Evolutionary conservation across 2,329 filamentous ascomycete species (phyloP), one percentile per base, ranked within the genome.

Genomic region (Colletotrichum sp.): DNA sequence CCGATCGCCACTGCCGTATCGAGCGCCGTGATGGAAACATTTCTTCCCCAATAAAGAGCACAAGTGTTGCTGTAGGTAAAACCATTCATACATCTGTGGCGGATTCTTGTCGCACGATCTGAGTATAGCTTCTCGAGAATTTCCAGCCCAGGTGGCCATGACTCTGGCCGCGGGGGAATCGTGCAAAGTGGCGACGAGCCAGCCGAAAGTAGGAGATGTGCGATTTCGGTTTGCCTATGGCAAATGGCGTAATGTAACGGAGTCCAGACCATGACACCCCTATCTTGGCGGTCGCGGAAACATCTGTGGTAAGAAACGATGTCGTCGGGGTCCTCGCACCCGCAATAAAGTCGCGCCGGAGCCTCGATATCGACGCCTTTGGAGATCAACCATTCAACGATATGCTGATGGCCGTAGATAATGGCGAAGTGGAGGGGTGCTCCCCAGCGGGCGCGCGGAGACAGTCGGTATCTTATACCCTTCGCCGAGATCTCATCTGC

Each of bases 221-320:
- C 65, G 7, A 67, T 67, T 1, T n/a, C 6, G 1, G 48, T 34
- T 4, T 57, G 18, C 13, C n/a, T 9, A 13, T 57, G 28, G n/a
- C 65, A 67, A 5, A 67, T 67, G 2, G 65, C 28, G 16, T 67
- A 57, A 18, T 67, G 65, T 4, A 67, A 28, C 7, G 43, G 63
- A 0, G 63, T 66, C 63, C 63, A 66, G 8, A 30, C 24, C 36
- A 30, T 26, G 34, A 18, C 15, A 36, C 13, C n/a, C n/a, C n/a
- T n/a, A n/a, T n/a, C n/a, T n/a, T n/a, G n/a, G n/a, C n/a, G n/a
- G n/a, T n/a, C n/a, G n/a, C n/a, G n/a, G n/a, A n/a, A n/a, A n/a
- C n/a, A n/a, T n/a, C n/a, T n/a, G n/a, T n/a, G n/a, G 26, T 9
- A 30, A 16, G 15, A 3, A n/a, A 5, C 0, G 4, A 43, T 48